Evolutionary conservation across 805 yeast genomes (phyloP).

Genomic region (Sugiyamaella chiloensis): DNA sequence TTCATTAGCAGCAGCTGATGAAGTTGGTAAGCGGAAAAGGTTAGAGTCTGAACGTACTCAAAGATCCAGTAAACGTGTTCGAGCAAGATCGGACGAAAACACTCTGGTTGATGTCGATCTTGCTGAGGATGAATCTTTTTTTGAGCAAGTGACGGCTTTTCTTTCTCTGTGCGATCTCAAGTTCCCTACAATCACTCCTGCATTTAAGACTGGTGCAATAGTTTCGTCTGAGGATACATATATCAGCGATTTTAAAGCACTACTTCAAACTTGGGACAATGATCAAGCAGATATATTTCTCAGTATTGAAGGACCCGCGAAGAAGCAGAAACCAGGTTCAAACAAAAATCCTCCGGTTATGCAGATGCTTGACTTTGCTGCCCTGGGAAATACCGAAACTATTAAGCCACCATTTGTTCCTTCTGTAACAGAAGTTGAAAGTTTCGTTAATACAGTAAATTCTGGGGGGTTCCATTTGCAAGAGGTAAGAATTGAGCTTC

Average conservation of each 20-base stretch:
- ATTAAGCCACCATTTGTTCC: conserved; percentile 14
- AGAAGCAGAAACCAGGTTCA: neutral
- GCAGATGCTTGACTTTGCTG: conserved; percentile 32
- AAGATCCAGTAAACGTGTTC: conserved; percentile 26
- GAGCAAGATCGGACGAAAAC: conserved; percentile 26
- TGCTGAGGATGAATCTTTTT: conserved; percentile 26
- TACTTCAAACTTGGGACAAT: conserved; percentile 38
- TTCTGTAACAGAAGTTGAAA: conserved; percentile 21
- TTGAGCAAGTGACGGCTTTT: conserved; percentile 23
- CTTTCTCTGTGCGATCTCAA: conserved; percentile 15
- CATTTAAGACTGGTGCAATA: conserved; percentile 13
- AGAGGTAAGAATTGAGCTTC: conserved; percentile 36
- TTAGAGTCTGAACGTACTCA: neutral
- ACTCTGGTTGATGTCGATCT: conserved; percentile 20
- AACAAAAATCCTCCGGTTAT: conserved; percentile 25
- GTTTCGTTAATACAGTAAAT: conserved; percentile 33
- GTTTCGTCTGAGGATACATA: conserved; percentile 18
- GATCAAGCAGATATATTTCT: conserved; percentile 30
- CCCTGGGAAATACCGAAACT: conserved; percentile 24
- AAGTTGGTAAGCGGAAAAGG: neutral
- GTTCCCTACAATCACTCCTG: conserved; percentile 22
- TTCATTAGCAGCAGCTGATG: neutral
- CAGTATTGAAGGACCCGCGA: conserved; percentile 7
- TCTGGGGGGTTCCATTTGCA: conserved; percentile 35
- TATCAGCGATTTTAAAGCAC: conserved; percentile 33